Percentiles rank a stretch among this genome's conserved stretches.
Evolutionary conservation across 225 moss, liverwort and hornwort species (phyloP).

Genomic region (Polytrichum commune): DNA sequence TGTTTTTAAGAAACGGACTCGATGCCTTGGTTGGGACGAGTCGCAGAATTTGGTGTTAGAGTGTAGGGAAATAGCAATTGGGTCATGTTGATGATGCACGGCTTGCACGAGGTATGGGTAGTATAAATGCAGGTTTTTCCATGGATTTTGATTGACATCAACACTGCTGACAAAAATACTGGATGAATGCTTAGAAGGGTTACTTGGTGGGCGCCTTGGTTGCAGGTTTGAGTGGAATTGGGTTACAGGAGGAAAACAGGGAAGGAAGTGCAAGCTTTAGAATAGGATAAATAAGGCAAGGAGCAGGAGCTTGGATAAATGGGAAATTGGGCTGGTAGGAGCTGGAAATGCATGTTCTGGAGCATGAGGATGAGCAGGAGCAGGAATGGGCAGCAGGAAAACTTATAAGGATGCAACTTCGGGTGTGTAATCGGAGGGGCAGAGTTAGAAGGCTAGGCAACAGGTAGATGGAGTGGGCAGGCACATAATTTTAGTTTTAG

Average conservation of each 20-base stretch:
- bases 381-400: constrained; percentile 2
- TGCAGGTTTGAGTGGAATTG: constrained; percentile 40
- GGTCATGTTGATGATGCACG: constrained; percentile 5
- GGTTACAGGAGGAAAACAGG: constrained; percentile 9
- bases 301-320: background rate
- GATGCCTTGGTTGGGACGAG: no score
- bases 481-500: constrained; percentile 32
- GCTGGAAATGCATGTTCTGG: background rate
- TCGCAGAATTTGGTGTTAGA: background rate
- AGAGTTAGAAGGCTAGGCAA: constrained; percentile 27
- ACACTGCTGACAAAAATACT: background rate
- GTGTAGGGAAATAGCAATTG: background rate
- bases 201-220: constrained; percentile 22
- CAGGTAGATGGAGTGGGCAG: constrained; percentile 35
- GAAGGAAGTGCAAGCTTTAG: constrained; percentile 5
- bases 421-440: constrained; percentile 24
- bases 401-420: constrained; percentile 13
- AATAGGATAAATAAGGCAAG: background rate
- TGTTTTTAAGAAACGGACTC: no score
- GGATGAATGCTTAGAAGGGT: constrained; percentile 16
- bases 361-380: background rate
- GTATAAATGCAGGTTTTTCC: constrained; percentile 24
- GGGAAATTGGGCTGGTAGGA: constrained; percentile 2
- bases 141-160: constrained; percentile 9
- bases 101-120: constrained; percentile 2